Conservation (phyloP, 176 grass and related monocot species). For the Chloris gayana region DNA sequence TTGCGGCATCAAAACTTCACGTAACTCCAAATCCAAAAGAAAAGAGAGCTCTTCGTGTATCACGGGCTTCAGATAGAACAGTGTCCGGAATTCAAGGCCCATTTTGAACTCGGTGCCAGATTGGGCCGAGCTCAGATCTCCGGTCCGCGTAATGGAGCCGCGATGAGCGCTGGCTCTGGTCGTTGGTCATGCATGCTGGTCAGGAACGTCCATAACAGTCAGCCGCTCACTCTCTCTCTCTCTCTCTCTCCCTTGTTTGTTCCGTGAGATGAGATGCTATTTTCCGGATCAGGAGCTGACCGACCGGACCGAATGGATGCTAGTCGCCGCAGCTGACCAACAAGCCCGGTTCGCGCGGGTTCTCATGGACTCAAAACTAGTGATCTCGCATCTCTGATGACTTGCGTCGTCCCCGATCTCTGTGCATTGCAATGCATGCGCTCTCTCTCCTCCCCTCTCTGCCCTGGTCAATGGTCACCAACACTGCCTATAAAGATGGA, state of each 20-base stretch:
- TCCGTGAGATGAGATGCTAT: not conserved
- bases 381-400: not conserved
- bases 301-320: not conserved
- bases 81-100: too few relatives aligned
- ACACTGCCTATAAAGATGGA: conserved; percentile 48
- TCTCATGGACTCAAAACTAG: not conserved
- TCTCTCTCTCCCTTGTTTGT: not conserved
- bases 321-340: conserved; percentile 19
- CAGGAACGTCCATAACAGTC: not conserved
- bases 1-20: too few relatives aligned
- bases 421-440: not conserved
- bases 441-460: not conserved
- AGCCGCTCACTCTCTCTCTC: not conserved
- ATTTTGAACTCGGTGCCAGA: too few relatives aligned
- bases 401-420: not conserved
- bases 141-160: too few relatives aligned
- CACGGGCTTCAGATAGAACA: too few relatives aligned
- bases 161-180: not conserved
- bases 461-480: conserved; percentile 46
- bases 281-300: conserved; percentile 33
- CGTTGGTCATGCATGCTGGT: not conserved
- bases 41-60: too few relatives aligned
- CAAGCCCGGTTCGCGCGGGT: conserved; percentile 2
- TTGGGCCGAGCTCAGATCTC: too few relatives aligned
- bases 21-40: too few relatives aligned